Evolutionary conservation across 306 rosid species (phyloP).

Genomic region (Acacia acuminata): DNA sequence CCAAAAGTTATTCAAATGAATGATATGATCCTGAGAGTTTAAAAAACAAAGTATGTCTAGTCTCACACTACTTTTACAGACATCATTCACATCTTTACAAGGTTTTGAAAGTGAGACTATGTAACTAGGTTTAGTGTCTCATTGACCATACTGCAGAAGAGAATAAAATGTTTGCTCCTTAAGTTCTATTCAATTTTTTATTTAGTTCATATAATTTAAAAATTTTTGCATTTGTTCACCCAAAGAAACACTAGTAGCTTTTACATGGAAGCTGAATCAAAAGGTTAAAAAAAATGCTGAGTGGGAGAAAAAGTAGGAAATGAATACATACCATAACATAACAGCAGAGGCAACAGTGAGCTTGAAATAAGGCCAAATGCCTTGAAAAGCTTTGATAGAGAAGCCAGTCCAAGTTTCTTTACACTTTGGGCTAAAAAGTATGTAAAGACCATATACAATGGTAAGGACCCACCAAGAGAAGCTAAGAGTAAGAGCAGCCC

Average conservation of each 20-base stretch:
- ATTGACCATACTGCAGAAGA: no score
- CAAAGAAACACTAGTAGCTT: background rate
- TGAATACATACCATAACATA: constrained; percentile 7
- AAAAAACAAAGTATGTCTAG: background rate
- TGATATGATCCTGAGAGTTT: background rate
- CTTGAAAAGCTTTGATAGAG: constrained; percentile 49
- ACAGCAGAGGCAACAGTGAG: constrained; percentile 42
- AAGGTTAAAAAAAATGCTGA: background rate
- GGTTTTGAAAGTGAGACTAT: background rate
- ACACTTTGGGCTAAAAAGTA: constrained; percentile 63
- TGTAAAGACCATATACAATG: constrained; percentile 56
- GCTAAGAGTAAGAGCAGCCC: constrained; percentile 72
- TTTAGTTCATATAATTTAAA: background rate
- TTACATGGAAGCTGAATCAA: background rate
- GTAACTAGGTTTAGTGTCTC: no score
- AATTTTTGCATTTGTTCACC: background rate
- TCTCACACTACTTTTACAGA: background rate
- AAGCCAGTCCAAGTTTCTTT: constrained; percentile 83
- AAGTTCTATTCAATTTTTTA: background rate
- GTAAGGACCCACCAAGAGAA: constrained; percentile 74
- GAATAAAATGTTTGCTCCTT: no score
- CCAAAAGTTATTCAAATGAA: background rate
- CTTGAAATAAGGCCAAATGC: constrained; percentile 81
- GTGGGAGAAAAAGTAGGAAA: background rate
- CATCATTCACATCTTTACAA: background rate